Evolutionary conservation across 2,329 filamentous ascomycete genomes (phyloP), one percentile per base, ranked within the genome.

Genomic region (Penicillium occitanis): DNA sequence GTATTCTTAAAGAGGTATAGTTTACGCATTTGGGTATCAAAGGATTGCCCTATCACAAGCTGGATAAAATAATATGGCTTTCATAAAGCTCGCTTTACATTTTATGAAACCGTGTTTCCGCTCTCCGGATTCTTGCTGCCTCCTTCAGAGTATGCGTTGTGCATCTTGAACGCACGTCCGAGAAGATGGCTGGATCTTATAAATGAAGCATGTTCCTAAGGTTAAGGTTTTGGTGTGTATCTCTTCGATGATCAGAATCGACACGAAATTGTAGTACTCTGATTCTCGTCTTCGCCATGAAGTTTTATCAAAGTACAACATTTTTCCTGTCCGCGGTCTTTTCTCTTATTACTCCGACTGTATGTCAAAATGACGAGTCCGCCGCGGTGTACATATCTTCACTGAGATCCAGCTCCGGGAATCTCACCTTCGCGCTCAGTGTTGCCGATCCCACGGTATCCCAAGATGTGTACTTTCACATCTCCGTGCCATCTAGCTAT

Each of bases 401-500:
- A 19, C 22, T 63, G 61, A 44, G 19, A 5, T 30, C 48, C 37
- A 13, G 46, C 35, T 44, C 46, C 10, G 48, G 48, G 22, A 40
- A 53, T 55, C 13, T 63, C 61, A 63, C 48, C 35, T 63, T 63
- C 48, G 61, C 61, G 17, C 61, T 63, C 33, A 63, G 48, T 63
- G 48, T 30, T 44, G 14, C 61, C 61, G 61, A 63, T 33, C 48
- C 61, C 30, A 33, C 61, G n/a, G 50, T 63, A 25, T 63, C 61
- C 33, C 61, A 63, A 22, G 61, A 63, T 55, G 5, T 63, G 37
- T 63, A 25, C 50, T 63, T 63, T 33, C 48, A 55, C 30, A 55
- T 63, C 50, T 63, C 61, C 13, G 61, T 48, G n/a, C 61, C 61
- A 55, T 63, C 61, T 42, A 63, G 46, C 48, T 63, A 63, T 33